Percentiles rank a stretch among this genome's conserved stretches.
These are phyloP conservation scores for Proliferodiscus dingleyae DNA, from an alignment of 2,329 filamentous ascomycete species.

Conservation along the genomic window DNA sequence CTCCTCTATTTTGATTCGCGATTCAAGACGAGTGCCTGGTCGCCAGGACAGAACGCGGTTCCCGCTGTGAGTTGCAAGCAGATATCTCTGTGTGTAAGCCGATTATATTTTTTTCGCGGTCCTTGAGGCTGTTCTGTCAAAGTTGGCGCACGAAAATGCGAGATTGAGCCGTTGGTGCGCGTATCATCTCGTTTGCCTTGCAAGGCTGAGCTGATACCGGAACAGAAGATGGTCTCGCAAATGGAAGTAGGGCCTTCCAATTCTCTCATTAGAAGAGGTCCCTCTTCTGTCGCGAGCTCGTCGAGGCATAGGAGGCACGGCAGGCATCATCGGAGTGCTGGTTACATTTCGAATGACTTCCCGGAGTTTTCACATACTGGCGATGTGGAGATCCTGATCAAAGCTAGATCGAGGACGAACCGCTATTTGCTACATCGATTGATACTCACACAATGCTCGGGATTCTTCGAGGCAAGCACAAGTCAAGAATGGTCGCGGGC, in stretches of 20 bases:
- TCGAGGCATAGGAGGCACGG: constrained; percentile 65
- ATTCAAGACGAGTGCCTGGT: constrained; percentile 1
- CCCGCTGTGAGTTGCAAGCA: not conserved
- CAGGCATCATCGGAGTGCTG: constrained; percentile 64
- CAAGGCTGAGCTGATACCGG: not conserved
- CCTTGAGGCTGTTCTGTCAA: not conserved
- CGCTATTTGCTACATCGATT: constrained; percentile 83
- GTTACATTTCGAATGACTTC: constrained; percentile 80
- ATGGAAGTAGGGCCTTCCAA: constrained; percentile 42
- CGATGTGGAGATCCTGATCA: constrained; percentile 85
- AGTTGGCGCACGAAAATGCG: constrained; percentile 9
- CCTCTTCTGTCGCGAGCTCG: constrained; percentile 54
- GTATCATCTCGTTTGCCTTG: not conserved
- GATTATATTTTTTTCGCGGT: not conserved
- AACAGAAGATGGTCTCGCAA: constrained; percentile 55
- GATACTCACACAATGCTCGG: constrained; percentile 83
- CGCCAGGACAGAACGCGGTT: not conserved
- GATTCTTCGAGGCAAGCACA: constrained; percentile 86
- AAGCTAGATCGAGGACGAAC: constrained; percentile 66
- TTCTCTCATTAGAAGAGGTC: constrained; percentile 53
- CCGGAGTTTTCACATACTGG: constrained; percentile 85
- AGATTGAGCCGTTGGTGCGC: constrained; percentile 7
- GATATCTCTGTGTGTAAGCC: constrained; percentile 7
- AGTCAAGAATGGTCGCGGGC: constrained; percentile 67
- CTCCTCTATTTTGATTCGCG: constrained; percentile 2